These are phyloP conservation scores for Lycium barbarum DNA, from an alignment of 257 asterid genomes.

Conservation along the genomic window DNA sequence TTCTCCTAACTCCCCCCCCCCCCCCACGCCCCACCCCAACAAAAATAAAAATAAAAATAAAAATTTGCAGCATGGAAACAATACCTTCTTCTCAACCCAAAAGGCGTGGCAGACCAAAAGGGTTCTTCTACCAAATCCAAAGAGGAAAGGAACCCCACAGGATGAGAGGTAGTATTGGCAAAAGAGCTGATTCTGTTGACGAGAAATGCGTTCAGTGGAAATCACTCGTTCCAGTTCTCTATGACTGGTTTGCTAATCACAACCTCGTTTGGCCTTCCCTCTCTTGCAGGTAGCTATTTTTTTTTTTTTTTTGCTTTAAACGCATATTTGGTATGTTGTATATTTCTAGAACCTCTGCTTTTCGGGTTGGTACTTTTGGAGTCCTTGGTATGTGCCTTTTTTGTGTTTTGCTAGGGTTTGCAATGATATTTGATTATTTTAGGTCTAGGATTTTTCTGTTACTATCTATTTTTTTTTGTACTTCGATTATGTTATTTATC, in stretches of 20 bases:
- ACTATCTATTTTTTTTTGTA: no score
- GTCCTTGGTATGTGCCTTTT: background rate
- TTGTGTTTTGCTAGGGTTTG: constrained; percentile 2
- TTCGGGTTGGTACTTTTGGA: background rate
- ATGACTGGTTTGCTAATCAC: constrained; percentile 60
- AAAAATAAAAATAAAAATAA: no score
- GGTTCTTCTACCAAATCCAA: constrained; percentile 84
- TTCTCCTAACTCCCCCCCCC: background rate
- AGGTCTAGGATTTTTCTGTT: background rate
- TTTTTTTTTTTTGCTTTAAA: background rate
- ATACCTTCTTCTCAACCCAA: constrained; percentile 66
- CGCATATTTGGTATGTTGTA: background rate
- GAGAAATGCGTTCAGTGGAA: constrained; percentile 92
- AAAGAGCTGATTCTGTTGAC: constrained; percentile 59
- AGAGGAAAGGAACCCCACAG: constrained; percentile 54
- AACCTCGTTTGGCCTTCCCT: constrained; percentile 64
- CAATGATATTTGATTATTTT: background rate
- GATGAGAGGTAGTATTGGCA: constrained; percentile 52
- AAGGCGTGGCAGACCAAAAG: constrained; percentile 95
- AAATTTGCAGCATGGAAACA: constrained; percentile 44
- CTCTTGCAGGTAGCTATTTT: constrained; percentile 48
- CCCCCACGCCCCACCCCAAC: no score
- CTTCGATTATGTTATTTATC: no score
- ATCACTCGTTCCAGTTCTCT: constrained; percentile 79
- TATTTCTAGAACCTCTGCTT: background rate